These are phyloP conservation scores for Coix lacrymajobi DNA, from an alignment of 176 grass and related monocot species.

Conservation along the genomic window DNA sequence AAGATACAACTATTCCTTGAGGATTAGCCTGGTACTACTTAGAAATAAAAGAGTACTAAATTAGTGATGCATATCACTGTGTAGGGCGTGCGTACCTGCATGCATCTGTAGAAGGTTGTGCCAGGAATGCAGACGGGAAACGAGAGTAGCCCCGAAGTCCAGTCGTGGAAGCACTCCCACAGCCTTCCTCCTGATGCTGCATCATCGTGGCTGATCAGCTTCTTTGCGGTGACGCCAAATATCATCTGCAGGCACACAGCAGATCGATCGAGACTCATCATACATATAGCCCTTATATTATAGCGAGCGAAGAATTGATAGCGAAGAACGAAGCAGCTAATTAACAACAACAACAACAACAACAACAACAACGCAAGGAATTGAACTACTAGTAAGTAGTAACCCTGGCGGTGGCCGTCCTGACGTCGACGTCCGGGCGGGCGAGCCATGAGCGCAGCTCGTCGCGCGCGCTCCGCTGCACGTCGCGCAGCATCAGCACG, in stretches of 20 bases:
- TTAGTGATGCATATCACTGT: no score
- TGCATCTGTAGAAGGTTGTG: constrained; percentile 42
- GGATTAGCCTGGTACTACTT: no score
- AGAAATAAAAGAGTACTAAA: no score
- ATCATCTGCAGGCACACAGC: constrained; percentile 32
- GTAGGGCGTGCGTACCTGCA: constrained; percentile 41
- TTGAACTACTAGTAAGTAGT: not conserved
- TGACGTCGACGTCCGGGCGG: constrained; percentile 30
- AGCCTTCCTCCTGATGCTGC: constrained; percentile 8
- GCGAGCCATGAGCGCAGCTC: constrained; percentile 38
- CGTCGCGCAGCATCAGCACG: constrained; percentile 25
- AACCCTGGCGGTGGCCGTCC: constrained; percentile 37
- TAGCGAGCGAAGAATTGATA: no score
- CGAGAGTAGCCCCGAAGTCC: constrained; percentile 31
- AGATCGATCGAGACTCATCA: no score
- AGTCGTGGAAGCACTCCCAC: constrained; percentile 44
- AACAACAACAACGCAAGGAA: no score
- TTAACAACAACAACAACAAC: no score
- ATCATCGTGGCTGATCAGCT: constrained; percentile 48
- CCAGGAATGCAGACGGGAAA: constrained; percentile 48
- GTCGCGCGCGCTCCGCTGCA: not conserved
- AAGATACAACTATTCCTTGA: no score
- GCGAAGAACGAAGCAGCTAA: no score
- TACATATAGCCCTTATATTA: no score
- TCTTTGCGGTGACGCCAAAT: constrained; percentile 53